These are phyloP conservation scores for Aspergillus japonicus DNA, from an alignment of 2,329 filamentous ascomycete species.

Conservation along the genomic window DNA sequence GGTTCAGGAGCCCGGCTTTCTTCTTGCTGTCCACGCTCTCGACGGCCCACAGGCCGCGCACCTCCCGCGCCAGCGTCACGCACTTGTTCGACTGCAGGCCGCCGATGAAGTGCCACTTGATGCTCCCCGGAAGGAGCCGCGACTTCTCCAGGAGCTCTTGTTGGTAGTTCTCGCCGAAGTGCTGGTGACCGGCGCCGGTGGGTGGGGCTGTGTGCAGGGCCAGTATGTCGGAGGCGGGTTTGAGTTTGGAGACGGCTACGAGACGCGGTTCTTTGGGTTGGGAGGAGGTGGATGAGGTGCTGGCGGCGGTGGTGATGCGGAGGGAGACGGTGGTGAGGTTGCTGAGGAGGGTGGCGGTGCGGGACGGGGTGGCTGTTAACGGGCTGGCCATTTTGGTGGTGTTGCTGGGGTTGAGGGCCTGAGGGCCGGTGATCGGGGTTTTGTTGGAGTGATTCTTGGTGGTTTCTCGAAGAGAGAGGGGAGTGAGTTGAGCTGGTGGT, in stretches of 20 bases:
- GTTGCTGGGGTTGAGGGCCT: not conserved
- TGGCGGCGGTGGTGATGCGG: conserved; percentile 54
- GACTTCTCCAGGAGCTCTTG: conserved; percentile 89
- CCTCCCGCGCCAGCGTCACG: conserved; percentile 74
- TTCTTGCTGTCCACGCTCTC: conserved; percentile 85
- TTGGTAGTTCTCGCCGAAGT: conserved; percentile 97
- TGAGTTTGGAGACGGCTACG: conserved; percentile 94
- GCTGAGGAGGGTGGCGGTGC: conserved; percentile 61
- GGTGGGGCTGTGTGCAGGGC: conserved; percentile 66
- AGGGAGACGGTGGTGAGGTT: conserved; percentile 62
- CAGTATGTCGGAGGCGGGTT: conserved; percentile 87
- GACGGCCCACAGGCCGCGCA: conserved; percentile 87
- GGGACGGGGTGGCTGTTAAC: conserved; percentile 49
- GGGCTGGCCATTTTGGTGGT: conserved; percentile 17
- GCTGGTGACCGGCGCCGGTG: conserved; percentile 53
- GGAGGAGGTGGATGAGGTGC: conserved; percentile 20
- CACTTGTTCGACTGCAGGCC: conserved; percentile 93
- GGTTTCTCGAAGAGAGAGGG: not conserved
- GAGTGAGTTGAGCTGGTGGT: not conserved
- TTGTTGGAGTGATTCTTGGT: no score
- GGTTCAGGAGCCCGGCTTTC: conserved; percentile 80
- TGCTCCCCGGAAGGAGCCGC: conserved; percentile 66
- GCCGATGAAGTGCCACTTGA: conserved; percentile 97
- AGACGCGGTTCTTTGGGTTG: conserved; percentile 54
- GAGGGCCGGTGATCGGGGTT: no score